Percentiles rank a stretch among this genome's conserved stretches.
Conservation (phyloP, 345 rosid genomes). For the Sonneratia alba region DNA sequence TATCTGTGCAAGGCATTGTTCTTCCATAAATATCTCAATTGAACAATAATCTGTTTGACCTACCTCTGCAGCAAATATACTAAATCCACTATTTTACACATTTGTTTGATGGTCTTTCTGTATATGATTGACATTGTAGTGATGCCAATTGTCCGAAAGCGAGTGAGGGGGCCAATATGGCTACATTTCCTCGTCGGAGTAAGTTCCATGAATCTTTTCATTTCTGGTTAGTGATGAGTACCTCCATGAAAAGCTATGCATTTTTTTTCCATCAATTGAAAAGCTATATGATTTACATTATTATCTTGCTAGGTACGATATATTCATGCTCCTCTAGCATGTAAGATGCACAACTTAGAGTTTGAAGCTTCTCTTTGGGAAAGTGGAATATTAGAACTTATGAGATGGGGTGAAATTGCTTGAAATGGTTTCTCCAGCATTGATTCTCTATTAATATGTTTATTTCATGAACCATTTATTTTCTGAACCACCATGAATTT, state of each 20-base stretch:
- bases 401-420: background rate
- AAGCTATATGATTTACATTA: background rate
- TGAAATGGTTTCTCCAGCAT: background rate
- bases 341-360: background rate
- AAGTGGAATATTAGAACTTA: background rate
- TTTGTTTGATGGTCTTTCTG: background rate
- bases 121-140: slow-evolving; percentile 31
- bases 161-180: slow-evolving; percentile 94
- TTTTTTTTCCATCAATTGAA: background rate
- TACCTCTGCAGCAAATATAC: background rate
- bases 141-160: slow-evolving; percentile 67
- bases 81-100: background rate
- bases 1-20: background rate
- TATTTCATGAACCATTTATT: background rate
- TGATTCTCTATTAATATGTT: background rate
- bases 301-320: background rate
- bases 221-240: background rate
- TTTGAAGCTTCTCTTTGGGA: background rate
- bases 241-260: background rate
- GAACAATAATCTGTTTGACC: background rate
- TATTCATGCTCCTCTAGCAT: background rate
- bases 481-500: background rate
- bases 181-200: slow-evolving; percentile 88
- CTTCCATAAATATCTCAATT: background rate
- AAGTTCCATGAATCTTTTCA: slow-evolving; percentile 26